Base-by-base conservation (phyloP, 768 basidiomycete genomes). In the Pleurotus salmoneostramineus region DNA sequence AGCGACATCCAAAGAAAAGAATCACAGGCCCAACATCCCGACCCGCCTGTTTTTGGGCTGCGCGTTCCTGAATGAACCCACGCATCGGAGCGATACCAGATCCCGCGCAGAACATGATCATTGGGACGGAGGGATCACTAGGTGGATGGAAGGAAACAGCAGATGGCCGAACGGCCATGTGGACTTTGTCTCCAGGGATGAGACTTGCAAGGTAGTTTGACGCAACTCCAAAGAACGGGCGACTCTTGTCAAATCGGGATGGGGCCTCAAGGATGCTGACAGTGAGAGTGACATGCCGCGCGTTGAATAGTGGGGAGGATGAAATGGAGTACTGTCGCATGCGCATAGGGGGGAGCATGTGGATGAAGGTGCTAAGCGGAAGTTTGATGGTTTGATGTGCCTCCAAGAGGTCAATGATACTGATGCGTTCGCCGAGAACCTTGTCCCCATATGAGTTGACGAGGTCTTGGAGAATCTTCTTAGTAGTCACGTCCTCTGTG, bases 241-340 rank as follows among this genome's bases (percentile, higher is more conserved):
- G 64, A 5, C 61, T 61, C 14, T 62, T 57, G 6, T 72, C 73
- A 3, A 74, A 71, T 33, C 73, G 56, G 27, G 76, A 60, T 0
- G 76, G 73, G 5, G 70, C 69, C 45, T 75, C 70, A 36, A 81
- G 62, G 14, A 80, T 74, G 65, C 74, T 76, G 58, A 80, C 61
- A 31, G 79, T 80, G 34, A 81, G 70, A n/a, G 76, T 73, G 33
- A 74, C 74, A 45, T 69, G 72, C 35, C 66, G 62, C 5, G 79
- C 68, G 58, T 77, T 71, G 71, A 74, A 74, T 6, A 82, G 68
- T 3, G 78, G 78, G 1, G 77, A 79, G 1, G 77, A 78, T 0
- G 80, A 80, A 60, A 80, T 80, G 2, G 78, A 79, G 67, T 82
- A 80, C 65, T 80, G 78, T 21, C 80, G 68, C 51, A 78, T 69